Conservation (phyloP, 768 basidiomycete genomes). For the Tylopilus rubrobrunneus region DNA sequence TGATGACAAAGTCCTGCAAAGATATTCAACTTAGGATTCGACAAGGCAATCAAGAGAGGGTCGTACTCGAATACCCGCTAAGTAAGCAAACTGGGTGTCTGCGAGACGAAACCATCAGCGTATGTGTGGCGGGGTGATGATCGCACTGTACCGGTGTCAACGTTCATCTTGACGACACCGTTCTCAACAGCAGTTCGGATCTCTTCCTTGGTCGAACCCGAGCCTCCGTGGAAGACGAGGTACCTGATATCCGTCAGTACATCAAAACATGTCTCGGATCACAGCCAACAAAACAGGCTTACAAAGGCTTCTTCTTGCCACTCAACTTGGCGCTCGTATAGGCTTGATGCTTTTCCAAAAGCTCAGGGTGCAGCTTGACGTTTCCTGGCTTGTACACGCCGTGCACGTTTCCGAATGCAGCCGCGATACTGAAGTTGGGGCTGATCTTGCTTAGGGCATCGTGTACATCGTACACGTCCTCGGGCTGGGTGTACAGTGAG, state of each 20-base stretch:
- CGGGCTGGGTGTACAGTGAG: slow-evolving; percentile 93
- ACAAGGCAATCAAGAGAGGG: not conserved
- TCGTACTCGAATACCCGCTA: slow-evolving; percentile 72
- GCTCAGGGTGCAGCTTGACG: slow-evolving; percentile 86
- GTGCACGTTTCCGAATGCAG: slow-evolving; percentile 98
- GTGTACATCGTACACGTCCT: slow-evolving; percentile 92
- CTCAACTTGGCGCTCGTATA: slow-evolving; percentile 68
- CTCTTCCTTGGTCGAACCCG: slow-evolving; percentile 94
- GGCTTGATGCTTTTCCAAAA: slow-evolving; percentile 88
- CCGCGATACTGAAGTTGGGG: slow-evolving; percentile 96
- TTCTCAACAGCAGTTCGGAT: slow-evolving; percentile 86
- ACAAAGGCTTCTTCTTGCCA: slow-evolving; percentile 77
- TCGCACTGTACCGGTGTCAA: slow-evolving; percentile 65
- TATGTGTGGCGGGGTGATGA: not conserved
- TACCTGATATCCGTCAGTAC: slow-evolving; percentile 46
- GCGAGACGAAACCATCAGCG: slow-evolving; percentile 4
- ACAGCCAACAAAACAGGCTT: slow-evolving; percentile 26
- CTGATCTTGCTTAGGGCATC: slow-evolving; percentile 76
- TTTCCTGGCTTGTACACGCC: slow-evolving; percentile 99
- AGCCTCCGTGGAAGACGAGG: slow-evolving; percentile 99
- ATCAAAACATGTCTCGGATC: not conserved
- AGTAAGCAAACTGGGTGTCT: slow-evolving; percentile 91
- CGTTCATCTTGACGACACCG: slow-evolving; percentile 99
- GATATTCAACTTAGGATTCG: not conserved
- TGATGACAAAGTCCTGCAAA: slow-evolving; percentile 73